Base-by-base conservation (phyloP, 2,329 filamentous ascomycete species). In the Ceratocystis albifundus region DNA sequence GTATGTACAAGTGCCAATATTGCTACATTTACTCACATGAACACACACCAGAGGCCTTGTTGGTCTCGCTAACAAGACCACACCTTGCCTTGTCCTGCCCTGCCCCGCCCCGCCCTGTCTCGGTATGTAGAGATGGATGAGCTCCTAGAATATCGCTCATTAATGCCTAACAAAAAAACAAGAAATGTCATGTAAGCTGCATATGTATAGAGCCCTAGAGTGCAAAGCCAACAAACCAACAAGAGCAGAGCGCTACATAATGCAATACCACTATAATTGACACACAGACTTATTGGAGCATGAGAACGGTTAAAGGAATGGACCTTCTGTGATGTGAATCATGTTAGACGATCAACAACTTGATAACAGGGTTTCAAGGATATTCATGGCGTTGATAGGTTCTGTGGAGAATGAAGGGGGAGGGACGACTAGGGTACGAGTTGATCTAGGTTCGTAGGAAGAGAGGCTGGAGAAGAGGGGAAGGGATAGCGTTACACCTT, bases 331-430 rank as follows among this genome's bases (percentile, higher is more conserved):
- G 53, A 12, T 28, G 53, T 22, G 25, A 57, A 30, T 32, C 25
- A 30, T 30, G 53, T 17, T 57, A 32, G 25, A 57, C 53, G 25
- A 57, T 57, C 22, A 28, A 10, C 53, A 30, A 28, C 25, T 20
- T 50, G 46, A 57, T 57, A 57, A 57, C 53, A 57, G 25, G 25
- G 53, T 57, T 5, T 28, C 7, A 57, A 30, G 53, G 53, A 57
- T 57, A 17, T 7, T 30, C 53, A 30, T 28, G 53, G 53, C 41
- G 41, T 62, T 62, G 57, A 61, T 50, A 53, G 65, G 48, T 61
- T 48, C 65, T 62, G 65, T 48, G 55, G 57, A 45, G 53, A 66
- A 28, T 57, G 20, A 5, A 5, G 17, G 41, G 41, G 30, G 30
- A 30, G 30, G 6, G 30, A 7, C 30, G 30, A 28, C 17, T n/a